Evolutionary conservation across 257 asterid genomes (phyloP).

Genomic region (Solanum bulbocastanum): DNA sequence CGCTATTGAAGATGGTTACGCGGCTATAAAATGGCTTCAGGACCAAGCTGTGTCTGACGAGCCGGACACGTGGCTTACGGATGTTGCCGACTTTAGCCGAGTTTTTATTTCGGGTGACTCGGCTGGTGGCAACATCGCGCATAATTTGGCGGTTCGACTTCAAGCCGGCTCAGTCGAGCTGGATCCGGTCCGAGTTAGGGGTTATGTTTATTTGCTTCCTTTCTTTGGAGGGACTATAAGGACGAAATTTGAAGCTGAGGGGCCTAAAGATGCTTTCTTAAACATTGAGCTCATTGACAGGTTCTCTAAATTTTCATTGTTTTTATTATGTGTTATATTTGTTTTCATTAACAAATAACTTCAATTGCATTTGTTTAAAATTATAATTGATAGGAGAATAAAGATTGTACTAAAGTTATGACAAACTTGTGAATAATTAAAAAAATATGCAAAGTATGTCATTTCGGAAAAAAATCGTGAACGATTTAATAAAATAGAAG

Average conservation of each 20-base stretch:
- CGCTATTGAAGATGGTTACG: conserved; percentile 61
- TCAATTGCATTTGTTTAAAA: no score
- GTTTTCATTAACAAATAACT: not conserved
- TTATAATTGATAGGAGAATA: no score
- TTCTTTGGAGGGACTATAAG: conserved; percentile 61
- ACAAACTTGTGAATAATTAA: not conserved
- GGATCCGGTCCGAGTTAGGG: conserved; percentile 57
- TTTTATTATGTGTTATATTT: not conserved
- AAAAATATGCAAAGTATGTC: not conserved
- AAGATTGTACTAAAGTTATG: not conserved
- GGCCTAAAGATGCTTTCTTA: conserved; percentile 63
- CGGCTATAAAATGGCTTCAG: conserved; percentile 58
- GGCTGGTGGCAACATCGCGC: conserved; percentile 72
- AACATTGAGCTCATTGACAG: conserved; percentile 65
- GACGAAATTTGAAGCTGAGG: conserved; percentile 53
- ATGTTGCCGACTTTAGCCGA: conserved; percentile 37
- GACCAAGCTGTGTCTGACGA: conserved; percentile 32
- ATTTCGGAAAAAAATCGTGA: not conserved
- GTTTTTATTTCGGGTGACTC: conserved; percentile 68
- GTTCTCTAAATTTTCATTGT: conserved; percentile 10
- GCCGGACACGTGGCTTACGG: conserved; percentile 46
- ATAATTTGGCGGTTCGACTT: conserved; percentile 45
- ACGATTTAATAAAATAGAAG: no score
- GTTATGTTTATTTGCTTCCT: conserved; percentile 58
- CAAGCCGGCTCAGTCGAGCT: conserved; percentile 34